Evolutionary conservation across 2,329 filamentous ascomycete genomes (phyloP).

Genomic region (Davidsoniella eucalypti): DNA sequence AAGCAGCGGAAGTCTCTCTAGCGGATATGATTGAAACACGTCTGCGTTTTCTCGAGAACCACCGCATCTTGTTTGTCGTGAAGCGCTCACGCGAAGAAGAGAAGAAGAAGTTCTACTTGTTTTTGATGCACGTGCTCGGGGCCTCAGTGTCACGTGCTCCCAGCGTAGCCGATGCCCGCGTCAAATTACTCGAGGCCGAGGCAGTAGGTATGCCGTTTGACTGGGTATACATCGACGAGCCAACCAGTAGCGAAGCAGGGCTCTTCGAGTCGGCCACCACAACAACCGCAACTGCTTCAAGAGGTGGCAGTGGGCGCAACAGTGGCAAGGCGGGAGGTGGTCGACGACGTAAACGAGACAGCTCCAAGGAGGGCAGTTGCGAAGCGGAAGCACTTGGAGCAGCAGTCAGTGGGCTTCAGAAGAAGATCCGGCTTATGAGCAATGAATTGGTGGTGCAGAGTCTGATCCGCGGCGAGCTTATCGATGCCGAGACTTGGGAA

Average conservation of each 20-base stretch:
- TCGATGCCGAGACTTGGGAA: slow-evolving; percentile 39
- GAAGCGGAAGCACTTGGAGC: not conserved
- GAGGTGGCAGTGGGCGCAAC: slow-evolving; percentile 11
- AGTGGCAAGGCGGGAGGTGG: slow-evolving; percentile 15
- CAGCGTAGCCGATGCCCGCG: slow-evolving; percentile 48
- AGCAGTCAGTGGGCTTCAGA: slow-evolving; percentile 19
- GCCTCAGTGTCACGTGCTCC: slow-evolving; percentile 51
- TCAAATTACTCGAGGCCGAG: slow-evolving; percentile 28
- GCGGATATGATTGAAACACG: slow-evolving; percentile 39
- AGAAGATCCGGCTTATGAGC: slow-evolving; percentile 50
- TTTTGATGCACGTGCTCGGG: slow-evolving; percentile 64
- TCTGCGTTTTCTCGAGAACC: slow-evolving; percentile 45
- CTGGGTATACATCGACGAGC: slow-evolving; percentile 65
- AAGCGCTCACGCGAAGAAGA: slow-evolving; percentile 39
- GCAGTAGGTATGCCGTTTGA: slow-evolving; percentile 36
- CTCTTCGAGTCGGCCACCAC: slow-evolving; percentile 23
- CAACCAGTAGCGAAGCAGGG: slow-evolving; percentile 34
- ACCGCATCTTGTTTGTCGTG: slow-evolving; percentile 57
- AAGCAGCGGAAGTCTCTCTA: slow-evolving; percentile 39
- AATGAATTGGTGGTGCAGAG: slow-evolving; percentile 88
- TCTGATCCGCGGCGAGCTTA: slow-evolving; percentile 66
- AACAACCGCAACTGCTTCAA: slow-evolving; percentile 14
- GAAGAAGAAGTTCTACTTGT: slow-evolving; percentile 56
- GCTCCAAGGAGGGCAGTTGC: not conserved
- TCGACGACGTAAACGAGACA: not conserved